Base-by-base conservation (phyloP, 495 filamentous ascomycete genomes). In the Trichoderma gamsii region DNA sequence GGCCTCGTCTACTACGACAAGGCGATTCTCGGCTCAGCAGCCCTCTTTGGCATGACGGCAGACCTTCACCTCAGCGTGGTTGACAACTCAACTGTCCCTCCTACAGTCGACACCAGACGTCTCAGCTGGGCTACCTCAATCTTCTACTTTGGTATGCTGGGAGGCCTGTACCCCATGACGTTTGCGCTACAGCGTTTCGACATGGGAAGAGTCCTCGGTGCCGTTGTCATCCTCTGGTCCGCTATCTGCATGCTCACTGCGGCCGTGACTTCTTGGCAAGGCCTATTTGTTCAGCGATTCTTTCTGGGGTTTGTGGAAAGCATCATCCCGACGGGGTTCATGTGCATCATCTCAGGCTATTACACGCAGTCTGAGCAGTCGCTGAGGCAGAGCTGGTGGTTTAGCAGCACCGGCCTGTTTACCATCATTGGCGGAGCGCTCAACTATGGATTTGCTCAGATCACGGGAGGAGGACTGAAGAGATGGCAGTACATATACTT, bases 1-100 rank as follows among this genome's bases (percentile, higher is more conserved):
- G 89, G 89, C 13, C 79, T 92, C 63, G 88, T 91, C 8, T 92
- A 91, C 74, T 92, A 90, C 72, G 90, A 92, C 75, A 92, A 92
- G 86, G 89, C 89, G 7, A 91, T 92, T 67, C 75, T 92, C 6
- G 89, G 89, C n/a, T 83, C 84, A 66, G 89, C 89, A 0, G 82
- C 84, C 12, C 81, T 92, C 15, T 90, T 92, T 74, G 89, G 89
- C 69, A 91, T 92, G 89, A 90, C 89, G 0, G 79, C 81, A 23
- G 89, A 92, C 73, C 79, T 92, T 41, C 66, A 76, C 5, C 83
- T 92, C 52, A 71, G 74, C 41, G 76, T 88, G 0, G 72, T 82
- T 35, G 76, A 80, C 68, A 66, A 68, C 11, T 78, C 82, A 9
- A 87, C 81, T 1, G 79, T 74, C 23, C 87, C 88, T 0, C 79